phyloP scores from a whole-genome alignment of 192 early-diverging fungal species.

The Borealophlyctis nickersoniae region DNA sequence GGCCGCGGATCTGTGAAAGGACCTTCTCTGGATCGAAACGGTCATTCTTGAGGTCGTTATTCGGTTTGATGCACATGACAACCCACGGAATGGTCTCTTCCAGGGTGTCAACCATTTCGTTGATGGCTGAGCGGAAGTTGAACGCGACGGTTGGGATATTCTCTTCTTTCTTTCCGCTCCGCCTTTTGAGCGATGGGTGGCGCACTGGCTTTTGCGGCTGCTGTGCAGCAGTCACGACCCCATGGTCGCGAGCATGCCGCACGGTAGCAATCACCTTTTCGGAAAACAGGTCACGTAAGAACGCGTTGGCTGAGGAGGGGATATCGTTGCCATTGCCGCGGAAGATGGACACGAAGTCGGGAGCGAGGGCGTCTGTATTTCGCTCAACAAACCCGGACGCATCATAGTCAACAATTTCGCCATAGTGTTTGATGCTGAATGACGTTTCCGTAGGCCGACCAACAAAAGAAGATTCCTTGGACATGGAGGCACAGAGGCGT shows the following conservation, averaged over 20 bases:
- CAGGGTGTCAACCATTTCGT: conserved; percentile 77
- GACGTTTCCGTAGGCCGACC: conserved; percentile 9
- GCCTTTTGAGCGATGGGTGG: conserved; percentile 62
- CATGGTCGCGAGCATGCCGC: conserved; percentile 69
- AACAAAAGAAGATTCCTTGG: conserved; percentile 17
- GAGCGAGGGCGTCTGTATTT: conserved; percentile 65
- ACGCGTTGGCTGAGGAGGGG: conserved; percentile 60
- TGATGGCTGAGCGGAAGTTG: conserved; percentile 60
- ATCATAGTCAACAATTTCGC: conserved; percentile 73
- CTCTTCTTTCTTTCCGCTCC: conserved; percentile 24
- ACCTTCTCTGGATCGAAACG: conserved; percentile 61
- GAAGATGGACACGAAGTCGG: conserved; percentile 84
- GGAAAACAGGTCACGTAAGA: conserved; percentile 73
- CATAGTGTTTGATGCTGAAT: conserved; percentile 78
- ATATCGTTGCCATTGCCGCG: conserved; percentile 49
- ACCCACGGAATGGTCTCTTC: conserved; percentile 76
- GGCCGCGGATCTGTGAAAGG: conserved; percentile 63
- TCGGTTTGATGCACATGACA: conserved; percentile 76
- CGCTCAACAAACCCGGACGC: conserved; percentile 72
- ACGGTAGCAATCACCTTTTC: conserved; percentile 68
- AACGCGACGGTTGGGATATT: conserved; percentile 33
- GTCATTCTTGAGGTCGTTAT: conserved; percentile 49
- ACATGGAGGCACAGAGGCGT: conserved; percentile 15
- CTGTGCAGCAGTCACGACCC: conserved; percentile 73
- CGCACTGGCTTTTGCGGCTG: conserved; percentile 69